Base-by-base conservation (phyloP, 1,284 basidiomycete genomes). In the Marasmius sp. region DNA sequence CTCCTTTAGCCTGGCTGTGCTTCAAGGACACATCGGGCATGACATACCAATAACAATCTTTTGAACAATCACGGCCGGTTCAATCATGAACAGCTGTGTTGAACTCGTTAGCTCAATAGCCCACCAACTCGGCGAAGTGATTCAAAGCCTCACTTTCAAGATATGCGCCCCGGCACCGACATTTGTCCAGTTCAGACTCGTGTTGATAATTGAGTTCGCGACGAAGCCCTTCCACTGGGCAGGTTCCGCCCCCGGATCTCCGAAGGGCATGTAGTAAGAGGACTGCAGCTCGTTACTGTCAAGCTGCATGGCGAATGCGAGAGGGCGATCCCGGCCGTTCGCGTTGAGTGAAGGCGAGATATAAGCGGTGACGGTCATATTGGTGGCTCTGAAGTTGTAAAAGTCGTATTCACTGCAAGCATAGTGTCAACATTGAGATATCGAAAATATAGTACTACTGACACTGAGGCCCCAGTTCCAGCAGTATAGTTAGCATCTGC, bases 291-390 rank as follows among this genome's bases (percentile, higher is more conserved):
- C 61, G n/a, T 72, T 72, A 9, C 74, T 73, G 67, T 88, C 87
- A 38, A 89, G 70, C 64, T 85, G 81, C 2, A 89, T 66, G 3
- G 84, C 86, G 62, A 88, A 79, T 1, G 79, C 79, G 10, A 89
- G 73, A 10, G 85, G 85, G 10, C 83, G 77, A 58, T 81, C 77
- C n/a, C 73, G 70, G 1, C 81, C 84, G 51, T 84, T 75, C 14
- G 81, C 79, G 68, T 91, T 91, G 59, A 87, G 74, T 0, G 85
- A 81, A 0, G 88, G 87, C 0, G 86, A 83, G n/a, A 88, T 77
- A 57, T 79, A 76, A 7, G 82, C 75, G 5, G 78, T 85, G 20
- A 85, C 76, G 43, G 79, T 84, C 20, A 83, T 73, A 45, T 81
- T 81, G 33, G 72, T 72, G 27, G 71, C 68, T 20, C 72, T 75